Evolutionary conservation across 305 asterid genomes (phyloP).

Genomic region (Plantago rigida): DNA sequence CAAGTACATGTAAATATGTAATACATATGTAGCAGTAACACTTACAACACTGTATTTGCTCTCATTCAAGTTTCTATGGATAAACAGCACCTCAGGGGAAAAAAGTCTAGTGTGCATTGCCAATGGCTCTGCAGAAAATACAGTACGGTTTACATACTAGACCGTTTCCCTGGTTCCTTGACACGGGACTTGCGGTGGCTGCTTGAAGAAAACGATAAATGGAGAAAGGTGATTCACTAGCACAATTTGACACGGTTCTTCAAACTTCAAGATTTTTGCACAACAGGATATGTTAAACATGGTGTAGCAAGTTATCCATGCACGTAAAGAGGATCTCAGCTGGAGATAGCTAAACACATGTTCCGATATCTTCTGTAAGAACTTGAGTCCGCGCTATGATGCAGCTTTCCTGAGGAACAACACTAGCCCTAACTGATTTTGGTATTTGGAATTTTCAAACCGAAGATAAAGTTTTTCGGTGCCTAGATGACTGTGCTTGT

Average conservation of each 20-base stretch:
- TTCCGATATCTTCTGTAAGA: too few species aligned
- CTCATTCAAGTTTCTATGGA: neutral
- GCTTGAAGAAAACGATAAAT: neutral
- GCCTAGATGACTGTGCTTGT: constrained; percentile 38
- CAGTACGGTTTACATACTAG: constrained; percentile 1
- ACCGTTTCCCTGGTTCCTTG: constrained; percentile 3
- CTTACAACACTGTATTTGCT: neutral
- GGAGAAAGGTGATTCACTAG: neutral
- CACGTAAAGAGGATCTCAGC: too few species aligned
- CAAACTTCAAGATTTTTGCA: too few species aligned
- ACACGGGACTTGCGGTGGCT: neutral
- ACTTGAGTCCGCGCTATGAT: neutral
- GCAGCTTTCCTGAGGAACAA: neutral
- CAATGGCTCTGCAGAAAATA: neutral
- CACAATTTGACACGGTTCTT: too few species aligned
- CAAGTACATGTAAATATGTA: neutral
- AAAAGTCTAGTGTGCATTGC: neutral
- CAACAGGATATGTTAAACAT: neutral
- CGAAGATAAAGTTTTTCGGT: constrained; percentile 51
- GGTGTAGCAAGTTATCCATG: too few species aligned
- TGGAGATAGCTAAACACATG: too few species aligned
- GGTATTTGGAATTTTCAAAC: constrained; percentile 28
- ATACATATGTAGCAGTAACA: neutral
- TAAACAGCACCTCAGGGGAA: constrained; percentile 3
- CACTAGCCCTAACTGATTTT: constrained; percentile 4